Base-by-base conservation (phyloP, 208 protist species). In the Crithidia expoeki region DNA sequence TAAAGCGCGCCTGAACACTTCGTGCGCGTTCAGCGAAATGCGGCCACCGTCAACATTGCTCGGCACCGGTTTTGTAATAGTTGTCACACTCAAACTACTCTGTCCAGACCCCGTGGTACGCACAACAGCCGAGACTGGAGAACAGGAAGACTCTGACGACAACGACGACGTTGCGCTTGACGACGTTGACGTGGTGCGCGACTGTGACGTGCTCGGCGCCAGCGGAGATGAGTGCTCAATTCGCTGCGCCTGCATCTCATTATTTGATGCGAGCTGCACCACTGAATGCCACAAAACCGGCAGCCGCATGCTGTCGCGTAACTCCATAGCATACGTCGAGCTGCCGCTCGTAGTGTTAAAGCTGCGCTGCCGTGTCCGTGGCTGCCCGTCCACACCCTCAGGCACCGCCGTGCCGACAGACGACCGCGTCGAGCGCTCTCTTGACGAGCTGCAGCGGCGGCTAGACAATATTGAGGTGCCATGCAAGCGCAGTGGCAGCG, bases 291-390 rank as follows among this genome's bases (percentile, higher is more conserved):
- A 67, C 61, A 47, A 23, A 1, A 44, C 4, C n/a, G 61, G 61
- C 10, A 47, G 49, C 34, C 57, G 61, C 11, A 47, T 67, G 61
- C 61, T 57, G 61, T 67, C 34, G 33, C 49, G 47, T 34, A 34
- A 67, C 30, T 38, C 30, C 33, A 21, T 17, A 17, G 49, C 27
- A 21, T 67, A 21, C 0, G n/a, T n/a, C n/a, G 9, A 10, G 47
- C 61, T 67, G 47, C 61, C 61, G 34, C 44, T 52, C 30, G 47
- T 57, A 46, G 49, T 55, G 49, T 47, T 67, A 2, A 47, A 67
- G 21, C 44, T 67, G 7, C 27, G 47, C 49, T 36, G 61, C 7
- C 30, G 33, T 2, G 33, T 6, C 12, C 17, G 42, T 9, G 42
- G 42, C 42, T 21, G 42, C 3, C 49, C 47, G 14, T 11, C 21